phyloP scores from a whole-genome alignment of 352 stramenopile genomes.

The Phytopythium boreale region DNA sequence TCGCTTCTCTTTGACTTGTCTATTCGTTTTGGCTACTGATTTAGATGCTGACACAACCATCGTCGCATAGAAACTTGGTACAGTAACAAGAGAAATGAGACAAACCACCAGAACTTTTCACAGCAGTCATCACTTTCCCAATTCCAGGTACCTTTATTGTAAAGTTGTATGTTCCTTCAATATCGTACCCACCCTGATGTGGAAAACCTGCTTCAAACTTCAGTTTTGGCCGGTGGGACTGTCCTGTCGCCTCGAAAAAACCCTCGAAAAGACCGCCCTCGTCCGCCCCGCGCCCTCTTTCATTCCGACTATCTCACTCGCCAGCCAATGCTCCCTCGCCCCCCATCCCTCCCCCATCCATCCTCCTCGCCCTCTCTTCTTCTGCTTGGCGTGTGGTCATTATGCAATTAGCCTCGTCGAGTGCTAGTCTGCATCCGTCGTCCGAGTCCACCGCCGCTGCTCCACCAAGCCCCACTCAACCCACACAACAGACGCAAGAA shows the following conservation, averaged over 20 bases:
- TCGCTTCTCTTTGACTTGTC: background rate
- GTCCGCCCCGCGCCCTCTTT: background rate
- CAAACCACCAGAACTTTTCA: slow-evolving; percentile 6
- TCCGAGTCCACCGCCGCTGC: background rate
- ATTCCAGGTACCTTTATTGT: background rate
- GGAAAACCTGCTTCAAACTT: background rate
- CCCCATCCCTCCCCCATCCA: background rate
- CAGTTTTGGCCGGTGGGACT: background rate
- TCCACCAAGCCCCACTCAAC: background rate
- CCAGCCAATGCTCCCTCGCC: background rate
- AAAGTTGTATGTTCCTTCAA: background rate
- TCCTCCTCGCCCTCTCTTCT: background rate
- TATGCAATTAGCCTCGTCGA: slow-evolving; percentile 8
- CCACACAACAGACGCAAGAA: background rate
- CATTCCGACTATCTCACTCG: background rate
- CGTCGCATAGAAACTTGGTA: background rate
- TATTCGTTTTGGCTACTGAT: background rate
- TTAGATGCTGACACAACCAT: background rate
- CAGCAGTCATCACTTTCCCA: background rate
- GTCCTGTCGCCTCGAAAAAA: background rate
- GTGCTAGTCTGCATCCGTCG: slow-evolving; percentile 1
- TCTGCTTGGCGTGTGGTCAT: background rate
- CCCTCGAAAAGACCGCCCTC: background rate
- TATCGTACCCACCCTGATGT: background rate
- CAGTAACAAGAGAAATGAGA: slow-evolving; percentile 6